Evolutionary conservation across 2,329 filamentous ascomycete genomes (phyloP), one percentile per base, ranked within the genome.

Genomic region (Ophiostoma australiae): DNA sequence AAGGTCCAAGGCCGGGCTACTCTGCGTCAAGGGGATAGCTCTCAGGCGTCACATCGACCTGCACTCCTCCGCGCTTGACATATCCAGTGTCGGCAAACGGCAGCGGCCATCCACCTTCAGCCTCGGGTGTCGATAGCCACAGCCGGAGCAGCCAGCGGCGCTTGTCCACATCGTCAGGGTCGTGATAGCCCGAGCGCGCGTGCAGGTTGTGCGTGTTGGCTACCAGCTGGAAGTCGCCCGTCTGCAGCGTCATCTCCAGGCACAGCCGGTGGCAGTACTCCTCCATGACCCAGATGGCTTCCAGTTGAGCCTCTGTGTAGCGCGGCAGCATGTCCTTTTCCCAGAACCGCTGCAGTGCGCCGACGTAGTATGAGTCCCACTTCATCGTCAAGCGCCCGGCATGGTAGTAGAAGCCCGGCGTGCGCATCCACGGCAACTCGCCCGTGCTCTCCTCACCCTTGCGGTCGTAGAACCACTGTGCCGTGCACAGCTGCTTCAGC

Each of bases 191-290:
- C 10, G 52, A 58, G 8, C 52, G 52, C 52, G 52, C n/a, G 52
- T 58, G 52, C 10, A 58, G 52, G 52, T 58, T 58, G 52, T 58
- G n/a, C 52, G 52, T 27, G 10, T 58, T 58, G 52, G 52, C 52
- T 2, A 27, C 52, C n/a, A 55, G 52, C n/a, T 55, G 52, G n/a
- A 55, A 55, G 10, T 55, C 52, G 4, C 52, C 52, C 23, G 52
- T 55, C n/a, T 27, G n/a, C n/a, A 55, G 52, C n/a, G 52, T 55
- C 52, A 55, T 55, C n/a, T 55, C 52, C 3, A 55, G 52, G n/a
- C 52, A 55, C 52, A 55, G n/a, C n/a, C 52, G 52, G n/a, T 55
- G 52, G 52, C 52, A 55, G 52, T 55, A 55, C 52, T 27, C 52
- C 23, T 55, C 52, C 52, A 27, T 55, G 8, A 55, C 13, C 4